Percentiles rank a stretch among this genome's conserved stretches.
Evolutionary conservation across 176 grass and related monocot genomes (phyloP).

Genomic region (Miscanthus lutarioriparius): DNA sequence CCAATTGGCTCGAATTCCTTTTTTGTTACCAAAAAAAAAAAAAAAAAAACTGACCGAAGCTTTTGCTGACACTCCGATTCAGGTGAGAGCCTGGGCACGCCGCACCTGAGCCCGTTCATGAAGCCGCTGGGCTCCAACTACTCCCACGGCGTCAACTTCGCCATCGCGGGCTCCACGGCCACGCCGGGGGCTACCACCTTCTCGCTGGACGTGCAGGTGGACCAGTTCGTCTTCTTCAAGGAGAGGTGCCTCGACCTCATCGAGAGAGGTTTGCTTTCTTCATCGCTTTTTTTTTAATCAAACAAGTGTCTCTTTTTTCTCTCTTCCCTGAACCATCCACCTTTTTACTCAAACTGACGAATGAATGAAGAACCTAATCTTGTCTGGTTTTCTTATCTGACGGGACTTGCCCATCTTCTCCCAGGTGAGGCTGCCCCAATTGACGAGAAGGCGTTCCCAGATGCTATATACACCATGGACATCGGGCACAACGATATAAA

Average conservation of each 20-base stretch:
- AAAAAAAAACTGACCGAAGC: neutral
- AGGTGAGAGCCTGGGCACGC: conserved; percentile 63
- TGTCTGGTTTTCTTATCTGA: neutral
- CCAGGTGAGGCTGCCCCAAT: conserved; percentile 46
- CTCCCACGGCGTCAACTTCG: conserved; percentile 67
- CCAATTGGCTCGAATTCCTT: neutral
- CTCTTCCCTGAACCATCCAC: neutral
- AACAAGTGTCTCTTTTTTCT: neutral
- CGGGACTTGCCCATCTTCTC: neutral
- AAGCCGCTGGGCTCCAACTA: conserved; percentile 60
- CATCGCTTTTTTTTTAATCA: neutral
- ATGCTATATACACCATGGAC: conserved; percentile 74
- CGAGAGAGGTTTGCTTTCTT: conserved; percentile 33
- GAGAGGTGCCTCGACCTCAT: conserved; percentile 48
- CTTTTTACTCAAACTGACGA: neutral
- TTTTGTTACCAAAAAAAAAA: neutral
- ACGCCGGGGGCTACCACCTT: conserved; percentile 34
- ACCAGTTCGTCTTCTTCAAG: conserved; percentile 69
- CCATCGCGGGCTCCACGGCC: conserved; percentile 54
- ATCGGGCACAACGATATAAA: conserved; percentile 90
- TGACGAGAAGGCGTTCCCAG: conserved; percentile 45
- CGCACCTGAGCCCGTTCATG: conserved; percentile 72
- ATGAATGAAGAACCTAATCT: neutral
- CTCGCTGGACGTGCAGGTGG: conserved; percentile 55
- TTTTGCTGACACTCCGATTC: neutral